These are phyloP conservation scores for Scortechinia acanthostroma DNA, from an alignment of 2,329 filamentous ascomycete genomes.

Conservation along the genomic window DNA sequence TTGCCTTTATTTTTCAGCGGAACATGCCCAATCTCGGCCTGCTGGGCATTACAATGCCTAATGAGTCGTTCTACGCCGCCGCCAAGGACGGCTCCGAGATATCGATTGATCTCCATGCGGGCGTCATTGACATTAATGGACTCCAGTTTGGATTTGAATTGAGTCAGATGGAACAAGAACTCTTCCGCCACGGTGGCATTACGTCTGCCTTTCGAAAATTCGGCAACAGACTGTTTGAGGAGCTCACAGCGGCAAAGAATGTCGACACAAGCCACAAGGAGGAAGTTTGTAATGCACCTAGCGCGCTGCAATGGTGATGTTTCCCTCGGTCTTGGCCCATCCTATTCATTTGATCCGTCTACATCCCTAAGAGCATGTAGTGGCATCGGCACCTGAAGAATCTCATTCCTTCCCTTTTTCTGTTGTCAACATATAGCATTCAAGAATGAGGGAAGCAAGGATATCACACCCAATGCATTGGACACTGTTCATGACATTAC, in stretches of 20 bases:
- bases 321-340: too few species aligned
- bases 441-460: too few species aligned
- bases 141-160: conserved; percentile 21
- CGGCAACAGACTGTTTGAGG: conserved; percentile 21
- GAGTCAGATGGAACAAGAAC: conserved; percentile 25
- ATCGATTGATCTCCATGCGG: conserved; percentile 23
- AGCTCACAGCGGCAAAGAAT: conserved; percentile 7
- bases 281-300: too few species aligned
- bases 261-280: too few species aligned
- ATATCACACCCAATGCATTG: too few species aligned
- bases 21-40: conserved; percentile 35
- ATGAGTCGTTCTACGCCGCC: conserved; percentile 25
- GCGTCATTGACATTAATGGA: conserved; percentile 12
- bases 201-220: conserved; percentile 26
- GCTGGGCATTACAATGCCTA: conserved; percentile 27
- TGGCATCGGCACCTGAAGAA: too few species aligned
- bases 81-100: conserved; percentile 23
- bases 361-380: too few species aligned
- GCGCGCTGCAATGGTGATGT: too few species aligned
- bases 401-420: too few species aligned
- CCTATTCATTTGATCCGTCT: too few species aligned
- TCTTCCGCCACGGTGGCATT: conserved; percentile 25
- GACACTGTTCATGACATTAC: too few species aligned
- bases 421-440: too few species aligned
- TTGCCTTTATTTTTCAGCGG: conserved; percentile 34